Conservation (phyloP, 345 rosid species). For the Populus nigra region DNA sequence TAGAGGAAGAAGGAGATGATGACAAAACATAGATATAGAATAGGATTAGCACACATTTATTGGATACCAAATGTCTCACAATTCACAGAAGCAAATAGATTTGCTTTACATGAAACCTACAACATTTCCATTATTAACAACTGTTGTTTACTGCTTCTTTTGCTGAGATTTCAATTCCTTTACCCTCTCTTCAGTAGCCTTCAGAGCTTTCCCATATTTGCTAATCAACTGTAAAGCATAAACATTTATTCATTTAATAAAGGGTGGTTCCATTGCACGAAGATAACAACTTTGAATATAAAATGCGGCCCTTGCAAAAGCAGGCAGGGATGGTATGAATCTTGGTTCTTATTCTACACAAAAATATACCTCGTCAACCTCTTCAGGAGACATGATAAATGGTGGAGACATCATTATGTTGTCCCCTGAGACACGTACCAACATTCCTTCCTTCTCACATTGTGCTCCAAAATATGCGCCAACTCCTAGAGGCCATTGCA, state of each 20-base stretch:
- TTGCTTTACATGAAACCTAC: constrained; percentile 9
- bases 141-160: constrained; percentile 25
- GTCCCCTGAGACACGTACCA: constrained; percentile 90
- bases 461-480: constrained; percentile 87
- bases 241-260: neutral
- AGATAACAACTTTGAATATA: neutral
- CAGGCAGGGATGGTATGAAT: neutral
- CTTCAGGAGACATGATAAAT: constrained; percentile 57
- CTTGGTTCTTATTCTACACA: neutral
- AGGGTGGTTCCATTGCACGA: neutral
- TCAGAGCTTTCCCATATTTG: constrained; percentile 70
- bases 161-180: constrained; percentile 73
- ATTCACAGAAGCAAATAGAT: neutral
- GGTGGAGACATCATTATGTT: constrained; percentile 94
- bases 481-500: constrained; percentile 45
- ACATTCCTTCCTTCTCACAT: constrained; percentile 74
- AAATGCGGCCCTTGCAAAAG: neutral
- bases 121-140: constrained; percentile 36
- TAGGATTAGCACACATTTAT: neutral
- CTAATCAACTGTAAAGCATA: constrained; percentile 51
- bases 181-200: constrained; percentile 77
- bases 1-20: too few species aligned
- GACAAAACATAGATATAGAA: too few species aligned
- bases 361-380: constrained; percentile 65
- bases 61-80: neutral